Base-by-base conservation (phyloP, 2,329 filamentous ascomycete species). In the Dactylellina parvicollis region DNA sequence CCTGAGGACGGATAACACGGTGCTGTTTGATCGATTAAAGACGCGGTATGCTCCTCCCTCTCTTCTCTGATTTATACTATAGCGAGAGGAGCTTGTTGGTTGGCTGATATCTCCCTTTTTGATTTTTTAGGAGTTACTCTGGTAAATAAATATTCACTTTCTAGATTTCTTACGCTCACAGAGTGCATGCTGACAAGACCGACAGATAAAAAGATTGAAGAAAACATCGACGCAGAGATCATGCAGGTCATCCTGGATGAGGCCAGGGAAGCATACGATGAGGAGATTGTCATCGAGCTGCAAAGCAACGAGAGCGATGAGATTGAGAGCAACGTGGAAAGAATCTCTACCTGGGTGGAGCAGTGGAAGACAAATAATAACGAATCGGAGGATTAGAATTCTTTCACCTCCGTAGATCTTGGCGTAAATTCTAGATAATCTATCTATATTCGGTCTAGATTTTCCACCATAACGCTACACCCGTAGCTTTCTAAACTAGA, bases 191-290 rank as follows among this genome's bases (percentile, higher is more conserved):
- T 38, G 16, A 38, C 34, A 38, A 38, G 12, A 3, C 12, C 16
- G 12, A 7, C 9, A 74, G 91, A 95, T 79, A 85, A 86, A 75
- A 99, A 99, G 81, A 83, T 99, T 44, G 91, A 98, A 80, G 95
- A 98, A 81, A 99, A 99, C 79, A 84, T 99, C 72, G 95, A 99
- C 81, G 90, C 92, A 28, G 95, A 99, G 83, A 98, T 99, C 79
- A 98, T 99, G 89, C 90, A 96, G 79, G 92, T 98, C 24, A 83
- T 99, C 64, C 84, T 96, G 18, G 90, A 96, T 77, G 95, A 99
- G 83, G 95, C 95, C 30, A 85, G 88, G 72, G 93, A 96, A 75
- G 87, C 90, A 9, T 99, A 94, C 79, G 90, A 92, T 60, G 87
- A 90, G 80, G 88, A 95, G 79, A 91, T 96, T 77, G 90, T 99